These are phyloP conservation scores for Heracleum sosnowskyi DNA, from an alignment of 129 eudicot genomes.

Conservation along the genomic window DNA sequence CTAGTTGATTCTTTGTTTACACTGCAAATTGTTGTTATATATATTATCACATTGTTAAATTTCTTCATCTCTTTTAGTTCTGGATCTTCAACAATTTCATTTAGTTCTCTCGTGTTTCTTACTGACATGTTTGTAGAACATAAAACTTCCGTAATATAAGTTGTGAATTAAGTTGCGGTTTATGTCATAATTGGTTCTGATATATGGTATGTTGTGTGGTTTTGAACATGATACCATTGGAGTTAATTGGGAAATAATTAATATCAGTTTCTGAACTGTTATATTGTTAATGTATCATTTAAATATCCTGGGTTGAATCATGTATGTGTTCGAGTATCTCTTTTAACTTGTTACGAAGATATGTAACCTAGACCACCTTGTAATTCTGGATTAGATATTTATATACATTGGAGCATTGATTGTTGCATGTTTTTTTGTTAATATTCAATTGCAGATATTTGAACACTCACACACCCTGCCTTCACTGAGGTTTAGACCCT, in stretches of 20 bases:
- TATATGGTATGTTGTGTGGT: not conserved
- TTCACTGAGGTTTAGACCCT: not conserved
- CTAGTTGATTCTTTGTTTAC: not conserved
- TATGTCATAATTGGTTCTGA: not conserved
- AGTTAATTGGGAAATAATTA: not conserved
- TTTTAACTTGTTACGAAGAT: not conserved
- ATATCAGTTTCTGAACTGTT: not conserved
- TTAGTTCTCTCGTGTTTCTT: not conserved
- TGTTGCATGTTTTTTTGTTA: not conserved
- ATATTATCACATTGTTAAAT: not conserved
- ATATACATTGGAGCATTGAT: not conserved
- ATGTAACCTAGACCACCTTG: not conserved
- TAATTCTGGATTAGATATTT: not conserved
- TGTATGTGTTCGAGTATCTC: not conserved
- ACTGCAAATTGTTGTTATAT: not conserved
- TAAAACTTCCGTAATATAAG: not conserved
- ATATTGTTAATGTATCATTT: not conserved
- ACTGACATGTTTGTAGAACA: not conserved
- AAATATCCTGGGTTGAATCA: not conserved
- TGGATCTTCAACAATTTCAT: not conserved
- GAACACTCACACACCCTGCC: not conserved
- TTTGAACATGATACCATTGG: not conserved
- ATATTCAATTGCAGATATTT: not conserved
- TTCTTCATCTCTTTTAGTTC: not conserved
- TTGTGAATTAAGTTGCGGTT: not conserved